Evolutionary conservation across 768 basidiomycete species (phyloP), one percentile per base, ranked within the genome.

Genomic region (Leccinum imitatum): DNA sequence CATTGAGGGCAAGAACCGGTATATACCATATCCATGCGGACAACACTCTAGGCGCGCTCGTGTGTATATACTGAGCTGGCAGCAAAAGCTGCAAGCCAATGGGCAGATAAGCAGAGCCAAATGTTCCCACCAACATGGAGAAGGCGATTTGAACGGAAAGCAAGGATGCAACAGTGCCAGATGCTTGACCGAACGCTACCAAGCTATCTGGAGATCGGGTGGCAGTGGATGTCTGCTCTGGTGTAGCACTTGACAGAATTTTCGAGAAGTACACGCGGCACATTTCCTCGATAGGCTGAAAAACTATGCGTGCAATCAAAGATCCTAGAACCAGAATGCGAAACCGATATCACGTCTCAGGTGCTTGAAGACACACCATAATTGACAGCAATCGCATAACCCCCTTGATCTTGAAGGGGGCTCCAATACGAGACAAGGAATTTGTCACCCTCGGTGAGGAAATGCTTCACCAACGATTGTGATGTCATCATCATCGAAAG

Each of bases 271-370:
- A 93, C 3, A 98, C 80, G 1, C 95, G 87, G 2, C 89, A 83
- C 1, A 91, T 89, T 75, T 99, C 97, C 74, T 99, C 97, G 25
- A 98, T 84, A 0, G 97, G 97, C 66, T 98, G 96, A 70, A 98
- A 96, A 25, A 95, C 69, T 59, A 98, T 90, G 17, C 97, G 87
- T 6, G 95, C 96, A 25, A 97, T 77, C 14, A 98, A 82, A 3
- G 96, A 97, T 53, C 96, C 95, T 96, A 66, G 50, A 58, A 59
- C 6, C 58, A 54, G 23, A 21, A 39, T 62, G 19, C 1, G 30
- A 65, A 50, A 44, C 13, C 3, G 41, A 56, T 37, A 44, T 47
- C 14, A 31, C 13, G 47, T 31, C 52, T 2, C 13, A 37, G 60
- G 33, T 23, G 10, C 19, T 48, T 31, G 6, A 44, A 19, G 13